phyloP scores from a whole-genome alignment of 805 yeast genomes.

The Candida rishiriensis region DNA sequence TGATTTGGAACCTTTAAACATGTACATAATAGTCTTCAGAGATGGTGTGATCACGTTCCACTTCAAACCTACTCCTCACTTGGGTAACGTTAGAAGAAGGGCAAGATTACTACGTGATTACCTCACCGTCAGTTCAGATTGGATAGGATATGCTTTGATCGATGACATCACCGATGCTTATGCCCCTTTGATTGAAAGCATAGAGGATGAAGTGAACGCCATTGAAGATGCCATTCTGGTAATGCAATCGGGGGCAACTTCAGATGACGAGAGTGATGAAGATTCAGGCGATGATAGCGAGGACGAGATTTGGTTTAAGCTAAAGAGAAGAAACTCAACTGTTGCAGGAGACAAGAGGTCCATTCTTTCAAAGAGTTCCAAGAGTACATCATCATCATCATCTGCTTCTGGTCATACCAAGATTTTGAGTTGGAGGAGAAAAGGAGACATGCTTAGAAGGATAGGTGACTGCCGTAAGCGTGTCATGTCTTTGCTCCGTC shows the following conservation, averaged over 20 bases:
- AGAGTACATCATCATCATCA: slow-evolving; percentile 12
- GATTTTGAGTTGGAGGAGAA: slow-evolving; percentile 74
- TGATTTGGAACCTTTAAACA: slow-evolving; percentile 83
- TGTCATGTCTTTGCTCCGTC: slow-evolving; percentile 83
- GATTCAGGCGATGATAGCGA: slow-evolving; percentile 38
- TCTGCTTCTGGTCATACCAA: slow-evolving; percentile 35
- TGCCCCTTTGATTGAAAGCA: slow-evolving; percentile 93
- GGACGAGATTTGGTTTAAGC: slow-evolving; percentile 29
- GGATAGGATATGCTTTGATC: slow-evolving; percentile 95
- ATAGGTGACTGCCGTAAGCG: slow-evolving; percentile 94
- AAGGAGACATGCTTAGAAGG: slow-evolving; percentile 91
- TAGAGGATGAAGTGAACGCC: slow-evolving; percentile 90
- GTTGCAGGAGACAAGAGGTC: slow-evolving; percentile 23
- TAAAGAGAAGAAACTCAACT: slow-evolving; percentile 27
- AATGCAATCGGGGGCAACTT: slow-evolving; percentile 69
- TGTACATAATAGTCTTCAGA: slow-evolving; percentile 87
- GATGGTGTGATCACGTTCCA: slow-evolving; percentile 93
- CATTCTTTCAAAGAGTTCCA: slow-evolving; percentile 11
- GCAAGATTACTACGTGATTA: slow-evolving; percentile 85
- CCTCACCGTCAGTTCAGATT: slow-evolving; percentile 85
- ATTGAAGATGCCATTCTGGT: slow-evolving; percentile 87
- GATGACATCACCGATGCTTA: slow-evolving; percentile 97
- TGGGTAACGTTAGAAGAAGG: slow-evolving; percentile 90
- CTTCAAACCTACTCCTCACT: slow-evolving; percentile 92
- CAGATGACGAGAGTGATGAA: slow-evolving; percentile 39